Evolutionary conservation across 352 stramenopile species (phyloP).

Genomic region (Phytophthora syringae): DNA sequence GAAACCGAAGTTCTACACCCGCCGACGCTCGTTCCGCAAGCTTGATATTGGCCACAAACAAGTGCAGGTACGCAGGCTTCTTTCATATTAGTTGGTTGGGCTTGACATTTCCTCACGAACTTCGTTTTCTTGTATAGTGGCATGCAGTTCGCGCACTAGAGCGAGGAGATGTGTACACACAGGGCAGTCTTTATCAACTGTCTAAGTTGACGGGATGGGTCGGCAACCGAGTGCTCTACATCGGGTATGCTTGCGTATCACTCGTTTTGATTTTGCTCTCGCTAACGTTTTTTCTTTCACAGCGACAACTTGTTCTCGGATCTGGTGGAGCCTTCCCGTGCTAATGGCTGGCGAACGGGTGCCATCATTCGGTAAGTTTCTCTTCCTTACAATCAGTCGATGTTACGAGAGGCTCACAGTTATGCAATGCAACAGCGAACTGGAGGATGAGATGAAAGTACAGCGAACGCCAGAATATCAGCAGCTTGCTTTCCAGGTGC

Average conservation of each 20-base stretch:
- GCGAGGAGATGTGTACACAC: conserved; percentile 76
- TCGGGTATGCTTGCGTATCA: conserved; percentile 65
- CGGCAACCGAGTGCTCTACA: conserved; percentile 91
- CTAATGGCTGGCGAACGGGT: conserved; percentile 93
- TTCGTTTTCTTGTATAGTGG: conserved; percentile 40
- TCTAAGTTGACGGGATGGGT: conserved; percentile 68
- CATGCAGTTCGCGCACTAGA: conserved; percentile 70
- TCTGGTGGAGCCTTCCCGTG: conserved; percentile 93
- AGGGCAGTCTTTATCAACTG: conserved; percentile 77
- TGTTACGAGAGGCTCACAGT: background rate
- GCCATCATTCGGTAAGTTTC: conserved; percentile 86
- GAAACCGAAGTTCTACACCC: conserved; percentile 94
- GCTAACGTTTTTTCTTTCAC: background rate
- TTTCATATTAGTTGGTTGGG: background rate
- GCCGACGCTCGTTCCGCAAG: conserved; percentile 76
- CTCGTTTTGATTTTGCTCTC: background rate
- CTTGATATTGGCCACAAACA: conserved; percentile 68
- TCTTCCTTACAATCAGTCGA: background rate
- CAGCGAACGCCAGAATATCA: conserved; percentile 68
- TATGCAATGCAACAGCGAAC: conserved; percentile 54
- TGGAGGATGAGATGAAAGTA: conserved; percentile 86
- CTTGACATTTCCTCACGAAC: background rate
- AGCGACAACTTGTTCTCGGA: conserved; percentile 95
- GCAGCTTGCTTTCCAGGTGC: conserved; percentile 61
- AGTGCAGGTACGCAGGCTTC: conserved; percentile 47